Conservation (phyloP, 768 basidiomycete genomes). For the Calocera viscosa region DNA sequence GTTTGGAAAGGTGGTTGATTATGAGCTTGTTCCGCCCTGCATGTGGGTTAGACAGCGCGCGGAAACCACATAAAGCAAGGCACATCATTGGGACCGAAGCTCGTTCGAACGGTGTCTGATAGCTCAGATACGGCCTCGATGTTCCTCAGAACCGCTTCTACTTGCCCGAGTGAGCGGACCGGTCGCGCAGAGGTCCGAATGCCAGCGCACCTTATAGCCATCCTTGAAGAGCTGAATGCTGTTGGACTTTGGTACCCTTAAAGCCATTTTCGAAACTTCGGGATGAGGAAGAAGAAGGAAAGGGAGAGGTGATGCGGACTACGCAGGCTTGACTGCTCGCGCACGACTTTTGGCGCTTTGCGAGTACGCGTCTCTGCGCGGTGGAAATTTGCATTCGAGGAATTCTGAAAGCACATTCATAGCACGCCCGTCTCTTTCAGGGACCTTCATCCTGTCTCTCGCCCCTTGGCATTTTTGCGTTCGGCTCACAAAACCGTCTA, state of each 20-base stretch:
- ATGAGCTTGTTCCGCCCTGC: constrained; percentile 91
- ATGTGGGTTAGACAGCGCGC: neutral
- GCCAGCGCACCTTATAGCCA: constrained; percentile 67
- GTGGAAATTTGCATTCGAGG: neutral
- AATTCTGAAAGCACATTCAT: neutral
- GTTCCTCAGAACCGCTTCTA: constrained; percentile 94
- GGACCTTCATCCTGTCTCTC: no score
- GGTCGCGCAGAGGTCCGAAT: neutral
- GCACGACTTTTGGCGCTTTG: neutral
- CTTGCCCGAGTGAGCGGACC: constrained; percentile 51
- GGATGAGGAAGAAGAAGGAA: neutral
- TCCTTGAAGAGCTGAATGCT: constrained; percentile 93
- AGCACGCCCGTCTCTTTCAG: neutral
- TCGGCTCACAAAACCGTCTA: neutral
- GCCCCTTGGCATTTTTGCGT: no score
- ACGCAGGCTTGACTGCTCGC: neutral
- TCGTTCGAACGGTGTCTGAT: constrained; percentile 87
- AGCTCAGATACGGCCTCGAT: constrained; percentile 93
- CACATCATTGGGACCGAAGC: constrained; percentile 91
- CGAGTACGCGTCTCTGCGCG: neutral
- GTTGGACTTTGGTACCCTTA: constrained; percentile 85
- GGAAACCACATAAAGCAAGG: constrained; percentile 15
- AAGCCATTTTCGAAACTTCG: constrained; percentile 45
- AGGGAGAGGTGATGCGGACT: neutral
- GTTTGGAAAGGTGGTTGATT: constrained; percentile 89